Evolutionary conservation across 1,139 yeast species (phyloP), one percentile per base, ranked within the genome.

Genomic region (Candida mesenterica): DNA sequence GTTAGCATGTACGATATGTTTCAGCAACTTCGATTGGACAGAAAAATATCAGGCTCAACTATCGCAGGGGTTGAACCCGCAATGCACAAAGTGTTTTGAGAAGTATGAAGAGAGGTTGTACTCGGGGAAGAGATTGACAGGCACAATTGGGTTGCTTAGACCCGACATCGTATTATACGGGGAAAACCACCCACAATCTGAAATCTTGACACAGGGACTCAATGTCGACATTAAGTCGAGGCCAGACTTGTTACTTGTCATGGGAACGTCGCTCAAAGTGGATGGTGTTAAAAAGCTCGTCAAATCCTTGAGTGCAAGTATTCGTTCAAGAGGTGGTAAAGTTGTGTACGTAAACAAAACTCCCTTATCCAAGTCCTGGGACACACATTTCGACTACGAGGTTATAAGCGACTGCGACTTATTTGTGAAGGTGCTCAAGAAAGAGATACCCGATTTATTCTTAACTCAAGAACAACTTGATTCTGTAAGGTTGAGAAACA

Each of bases 141-240:
- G 82, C 42, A 53, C 69, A 40, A 68, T 82, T 13, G 95, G 95
- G 1, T 59, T 77, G 22, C 63, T 85, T 33, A 63, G 90, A 32
- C 95, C 95, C 1, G 79, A 81, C 45, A 82, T 84, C 39, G 89
- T 84, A 4, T 66, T 84, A 26, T 84, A 84, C 50, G 92, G 92
- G 3, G 94, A 84, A 51, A 76, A 82, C 51, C 94, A 85, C 52
- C 90, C 92, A 1, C 77, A 77, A 43, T 76, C 84, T 4, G 89
- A 82, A 37, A 61, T 65, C 9, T 71, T 85, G 38, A 85, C 88
- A 5, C 68, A 65, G 36, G 82, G 83, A 12, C 63, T 81, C 22
- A 65, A 65, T 35, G 64, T 65, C 19, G 94, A 84, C 55, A 50
- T 82, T 38, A 63, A 61, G 41, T 52, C 76, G 31, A 68, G 64